These are phyloP conservation scores for Boletales sp. DNA, from an alignment of 768 basidiomycete species.

Conservation along the genomic window DNA sequence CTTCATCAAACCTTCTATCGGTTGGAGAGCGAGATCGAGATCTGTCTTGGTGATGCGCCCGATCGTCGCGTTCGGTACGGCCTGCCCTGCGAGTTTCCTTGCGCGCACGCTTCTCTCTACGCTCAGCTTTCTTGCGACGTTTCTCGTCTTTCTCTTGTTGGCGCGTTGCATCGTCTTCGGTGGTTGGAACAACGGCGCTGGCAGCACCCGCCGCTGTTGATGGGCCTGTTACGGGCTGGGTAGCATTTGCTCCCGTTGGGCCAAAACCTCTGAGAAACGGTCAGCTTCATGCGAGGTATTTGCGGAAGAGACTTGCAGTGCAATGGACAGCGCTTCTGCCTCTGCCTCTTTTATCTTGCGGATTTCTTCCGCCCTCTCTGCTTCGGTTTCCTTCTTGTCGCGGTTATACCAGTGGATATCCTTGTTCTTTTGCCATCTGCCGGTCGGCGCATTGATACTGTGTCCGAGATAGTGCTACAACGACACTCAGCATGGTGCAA, in stretches of 20 bases:
- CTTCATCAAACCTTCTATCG: conserved; percentile 14
- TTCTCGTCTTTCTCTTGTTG: conserved; percentile 48
- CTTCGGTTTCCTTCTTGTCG: conserved; percentile 42
- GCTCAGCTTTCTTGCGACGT: conserved; percentile 46
- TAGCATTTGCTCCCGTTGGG: conserved; percentile 40
- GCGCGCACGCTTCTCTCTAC: conserved; percentile 55
- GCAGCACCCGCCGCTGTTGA: conserved; percentile 15
- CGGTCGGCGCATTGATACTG: conserved; percentile 91
- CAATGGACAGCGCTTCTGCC: conserved; percentile 80
- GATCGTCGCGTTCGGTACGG: conserved; percentile 30
- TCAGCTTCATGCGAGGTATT: conserved; percentile 1
- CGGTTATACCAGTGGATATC: conserved; percentile 95
- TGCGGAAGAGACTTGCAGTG: conserved; percentile 52
- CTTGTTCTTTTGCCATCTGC: conserved; percentile 97
- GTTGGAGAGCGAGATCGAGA: conserved; percentile 37
- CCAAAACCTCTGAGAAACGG: conserved; percentile 66
- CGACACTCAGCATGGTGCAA: background rate
- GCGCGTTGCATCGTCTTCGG: conserved; percentile 31
- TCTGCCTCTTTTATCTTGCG: conserved; percentile 81
- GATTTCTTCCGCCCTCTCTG: conserved; percentile 68
- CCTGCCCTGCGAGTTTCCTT: conserved; percentile 47
- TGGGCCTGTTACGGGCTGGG: conserved; percentile 18
- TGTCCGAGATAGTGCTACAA: conserved; percentile 90
- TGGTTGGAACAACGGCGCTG: conserved; percentile 12
- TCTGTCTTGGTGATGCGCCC: conserved; percentile 22